Percentiles rank a stretch among this genome's conserved stretches.
These are phyloP conservation scores for Suhomyces prunicola DNA, from an alignment of 805 yeast species.

Conservation along the genomic window DNA sequence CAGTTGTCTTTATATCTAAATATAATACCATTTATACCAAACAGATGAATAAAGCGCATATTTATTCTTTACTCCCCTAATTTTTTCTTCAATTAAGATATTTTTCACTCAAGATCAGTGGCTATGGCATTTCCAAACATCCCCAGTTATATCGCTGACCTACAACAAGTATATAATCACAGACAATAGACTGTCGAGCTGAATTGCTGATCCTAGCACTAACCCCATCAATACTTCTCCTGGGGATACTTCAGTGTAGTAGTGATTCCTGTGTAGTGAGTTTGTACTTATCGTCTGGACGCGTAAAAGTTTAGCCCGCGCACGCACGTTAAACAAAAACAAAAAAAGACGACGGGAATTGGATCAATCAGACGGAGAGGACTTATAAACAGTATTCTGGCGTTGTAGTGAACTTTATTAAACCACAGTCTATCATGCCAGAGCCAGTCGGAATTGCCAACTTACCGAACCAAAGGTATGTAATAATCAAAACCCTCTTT, in stretches of 20 bases:
- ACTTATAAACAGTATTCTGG: not conserved
- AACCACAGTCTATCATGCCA: slow-evolving; percentile 28
- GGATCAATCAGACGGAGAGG: not conserved
- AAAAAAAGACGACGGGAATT: slow-evolving; percentile 5
- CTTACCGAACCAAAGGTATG: slow-evolving; percentile 70
- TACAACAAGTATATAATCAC: too few species aligned
- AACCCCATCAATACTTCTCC: too few species aligned
- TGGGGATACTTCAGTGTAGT: too few species aligned
- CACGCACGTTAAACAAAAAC: slow-evolving; percentile 3
- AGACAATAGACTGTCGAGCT: too few species aligned
- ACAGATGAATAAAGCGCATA: too few species aligned
- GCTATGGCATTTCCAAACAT: too few species aligned
- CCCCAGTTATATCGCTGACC: too few species aligned
- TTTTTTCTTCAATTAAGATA: too few species aligned
- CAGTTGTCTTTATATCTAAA: slow-evolving; percentile 4
- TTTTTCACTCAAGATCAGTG: too few species aligned
- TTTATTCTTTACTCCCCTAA: too few species aligned
- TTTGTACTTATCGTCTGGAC: not conserved
- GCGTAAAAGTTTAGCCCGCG: slow-evolving; percentile 1
- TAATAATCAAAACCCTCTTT: slow-evolving; percentile 1
- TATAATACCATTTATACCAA: not conserved
- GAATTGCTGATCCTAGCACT: too few species aligned
- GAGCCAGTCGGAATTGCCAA: slow-evolving; percentile 70
- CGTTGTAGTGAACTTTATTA: not conserved
- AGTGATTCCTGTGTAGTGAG: too few species aligned